These are phyloP conservation scores for Fusarium sp. DNA, from an alignment of 2,329 filamentous ascomycete species.

Conservation along the genomic window DNA sequence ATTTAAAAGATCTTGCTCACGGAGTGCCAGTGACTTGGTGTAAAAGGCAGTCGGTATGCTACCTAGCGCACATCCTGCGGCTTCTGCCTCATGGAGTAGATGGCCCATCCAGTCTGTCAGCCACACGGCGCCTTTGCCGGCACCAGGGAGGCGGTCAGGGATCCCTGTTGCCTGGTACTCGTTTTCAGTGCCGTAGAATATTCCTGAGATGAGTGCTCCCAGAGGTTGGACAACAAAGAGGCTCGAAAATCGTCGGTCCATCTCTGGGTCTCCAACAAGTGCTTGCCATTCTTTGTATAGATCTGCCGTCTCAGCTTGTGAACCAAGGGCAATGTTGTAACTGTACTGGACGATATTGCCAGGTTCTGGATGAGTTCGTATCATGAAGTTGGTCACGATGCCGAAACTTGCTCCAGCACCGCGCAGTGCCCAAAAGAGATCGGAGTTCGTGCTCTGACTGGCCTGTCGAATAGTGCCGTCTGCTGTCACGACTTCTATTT, in stretches of 20 bases:
- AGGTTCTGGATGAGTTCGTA: slow-evolving; percentile 70
- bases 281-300: slow-evolving; percentile 72
- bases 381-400: slow-evolving; percentile 69
- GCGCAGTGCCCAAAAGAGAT: slow-evolving; percentile 70
- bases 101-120: slow-evolving; percentile 75
- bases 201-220: slow-evolving; percentile 70
- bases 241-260: slow-evolving; percentile 72
- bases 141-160: slow-evolving; percentile 60
- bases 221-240: slow-evolving; percentile 69
- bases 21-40: slow-evolving; percentile 70
- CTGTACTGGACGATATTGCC: slow-evolving; percentile 71
- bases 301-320: slow-evolving; percentile 62
- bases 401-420: slow-evolving; percentile 71
- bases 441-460: slow-evolving; percentile 62
- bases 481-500: slow-evolving; percentile 66
- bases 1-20: slow-evolving; percentile 62
- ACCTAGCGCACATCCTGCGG: slow-evolving; percentile 63
- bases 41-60: slow-evolving; percentile 67
- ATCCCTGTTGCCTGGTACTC: slow-evolving; percentile 70
- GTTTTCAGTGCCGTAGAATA: slow-evolving; percentile 71
- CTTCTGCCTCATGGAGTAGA: slow-evolving; percentile 67
- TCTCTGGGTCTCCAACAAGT: slow-evolving; percentile 66
- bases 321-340: slow-evolving; percentile 67
- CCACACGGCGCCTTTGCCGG: slow-evolving; percentile 60
- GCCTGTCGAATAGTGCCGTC: slow-evolving; percentile 66